Conservation (phyloP, 306 rosid genomes). For the Malus orientalis region DNA sequence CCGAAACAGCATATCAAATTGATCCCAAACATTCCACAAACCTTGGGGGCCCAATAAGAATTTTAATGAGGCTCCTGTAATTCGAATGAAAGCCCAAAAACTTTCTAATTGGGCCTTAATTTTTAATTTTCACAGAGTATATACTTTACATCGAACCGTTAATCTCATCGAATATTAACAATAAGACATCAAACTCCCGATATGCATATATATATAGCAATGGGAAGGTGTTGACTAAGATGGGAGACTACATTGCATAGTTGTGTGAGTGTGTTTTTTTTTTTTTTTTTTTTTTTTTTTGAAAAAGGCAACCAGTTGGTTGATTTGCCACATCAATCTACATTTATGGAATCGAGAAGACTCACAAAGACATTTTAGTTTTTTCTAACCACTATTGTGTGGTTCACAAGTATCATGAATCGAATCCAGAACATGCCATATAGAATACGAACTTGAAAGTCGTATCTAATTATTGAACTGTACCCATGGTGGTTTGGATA, state of each 20-base stretch:
- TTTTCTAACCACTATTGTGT: fast-evolving
- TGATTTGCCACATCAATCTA: fast-evolving
- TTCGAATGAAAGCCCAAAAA: neutral
- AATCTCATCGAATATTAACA: no score
- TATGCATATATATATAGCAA: no score
- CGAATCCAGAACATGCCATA: fast-evolving
- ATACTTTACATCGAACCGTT: no score
- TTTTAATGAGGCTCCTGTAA: neutral
- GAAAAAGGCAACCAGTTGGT: fast-evolving
- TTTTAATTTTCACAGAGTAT: neutral
- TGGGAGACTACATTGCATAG: no score
- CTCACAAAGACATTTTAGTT: fast-evolving
- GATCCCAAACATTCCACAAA: conserved; percentile 10
- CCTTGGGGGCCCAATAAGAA: neutral
- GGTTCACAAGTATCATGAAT: no score
- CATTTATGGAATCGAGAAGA: fast-evolving
- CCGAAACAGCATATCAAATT: neutral
- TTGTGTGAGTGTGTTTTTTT: no score
- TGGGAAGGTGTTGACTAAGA: no score
- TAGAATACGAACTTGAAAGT: no score
- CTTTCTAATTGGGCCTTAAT: neutral
- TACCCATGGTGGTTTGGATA: no score
- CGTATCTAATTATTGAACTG: no score
- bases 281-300: no score
- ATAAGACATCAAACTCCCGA: no score